Conservation (phyloP, 441 rosid species). For the Corymbia calophylla region DNA sequence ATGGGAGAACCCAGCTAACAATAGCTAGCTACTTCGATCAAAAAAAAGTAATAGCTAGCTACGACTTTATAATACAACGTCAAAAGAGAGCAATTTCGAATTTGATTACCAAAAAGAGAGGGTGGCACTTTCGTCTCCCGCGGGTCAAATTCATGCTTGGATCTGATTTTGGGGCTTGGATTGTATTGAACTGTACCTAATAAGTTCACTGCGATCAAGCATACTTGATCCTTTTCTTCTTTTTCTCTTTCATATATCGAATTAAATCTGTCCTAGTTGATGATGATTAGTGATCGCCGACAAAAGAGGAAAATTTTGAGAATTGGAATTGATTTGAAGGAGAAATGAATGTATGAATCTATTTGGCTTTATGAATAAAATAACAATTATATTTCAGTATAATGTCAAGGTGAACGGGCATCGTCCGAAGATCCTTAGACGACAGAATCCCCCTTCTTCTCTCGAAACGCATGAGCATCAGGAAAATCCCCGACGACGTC, state of each 20-base stretch:
- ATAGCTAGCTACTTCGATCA: no score
- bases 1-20: no score
- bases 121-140: neutral
- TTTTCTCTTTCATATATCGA: neutral
- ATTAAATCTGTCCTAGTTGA: neutral
- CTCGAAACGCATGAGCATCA: neutral
- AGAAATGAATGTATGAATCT: neutral
- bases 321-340: neutral
- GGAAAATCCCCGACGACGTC: neutral
- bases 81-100: neutral
- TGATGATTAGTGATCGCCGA: neutral
- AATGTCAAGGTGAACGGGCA: neutral
- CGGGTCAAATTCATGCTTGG: neutral
- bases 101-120: neutral
- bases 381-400: neutral
- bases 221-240: no score
- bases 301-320: neutral
- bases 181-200: neutral
- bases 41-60: neutral
- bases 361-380: neutral
- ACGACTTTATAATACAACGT: neutral
- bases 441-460: neutral
- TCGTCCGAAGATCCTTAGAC: neutral
- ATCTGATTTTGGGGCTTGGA: neutral
- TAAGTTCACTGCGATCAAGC: neutral